Conservation (phyloP, 441 rosid species). For the Euphorbia schlechtendalii region DNA sequence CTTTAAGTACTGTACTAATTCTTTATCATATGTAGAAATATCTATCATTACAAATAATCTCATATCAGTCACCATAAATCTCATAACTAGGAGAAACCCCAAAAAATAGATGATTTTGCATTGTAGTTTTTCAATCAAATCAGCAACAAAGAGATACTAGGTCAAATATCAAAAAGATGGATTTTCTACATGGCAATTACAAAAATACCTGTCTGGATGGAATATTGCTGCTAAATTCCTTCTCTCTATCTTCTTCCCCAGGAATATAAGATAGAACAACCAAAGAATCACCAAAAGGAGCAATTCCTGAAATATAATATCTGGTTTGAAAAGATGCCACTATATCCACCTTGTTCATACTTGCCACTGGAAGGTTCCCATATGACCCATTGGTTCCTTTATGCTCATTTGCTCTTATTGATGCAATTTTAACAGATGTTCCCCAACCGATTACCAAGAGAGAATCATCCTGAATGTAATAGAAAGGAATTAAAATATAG, state of each 20-base stretch:
- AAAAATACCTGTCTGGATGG: conserved; percentile 81
- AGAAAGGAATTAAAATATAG: conserved; percentile 13
- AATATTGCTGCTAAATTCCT: conserved; percentile 63
- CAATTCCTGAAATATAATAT: conserved; percentile 98
- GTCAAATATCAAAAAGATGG: neutral
- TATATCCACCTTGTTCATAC: conserved; percentile 81
- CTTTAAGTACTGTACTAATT: no score
- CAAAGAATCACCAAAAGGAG: conserved; percentile 98
- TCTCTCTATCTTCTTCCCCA: conserved; percentile 73
- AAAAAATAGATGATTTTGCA: no score
- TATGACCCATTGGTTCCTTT: conserved; percentile 66
- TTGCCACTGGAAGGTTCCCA: conserved; percentile 43
- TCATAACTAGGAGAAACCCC: no score
- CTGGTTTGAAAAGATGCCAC: conserved; percentile 98
- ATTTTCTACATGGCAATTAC: neutral
- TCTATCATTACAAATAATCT: neutral
- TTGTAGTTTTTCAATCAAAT: no score
- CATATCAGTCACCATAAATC: neutral
- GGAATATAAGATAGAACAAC: conserved; percentile 95
- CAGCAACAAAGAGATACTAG: neutral
- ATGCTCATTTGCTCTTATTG: conserved; percentile 57
- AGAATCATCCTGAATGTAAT: conserved; percentile 60
- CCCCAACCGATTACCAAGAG: conserved; percentile 99
- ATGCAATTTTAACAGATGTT: conserved; percentile 76
- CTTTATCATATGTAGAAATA: no score